Conservation (phyloP, 768 basidiomycete genomes). For the Amanita subjunquillea region DNA sequence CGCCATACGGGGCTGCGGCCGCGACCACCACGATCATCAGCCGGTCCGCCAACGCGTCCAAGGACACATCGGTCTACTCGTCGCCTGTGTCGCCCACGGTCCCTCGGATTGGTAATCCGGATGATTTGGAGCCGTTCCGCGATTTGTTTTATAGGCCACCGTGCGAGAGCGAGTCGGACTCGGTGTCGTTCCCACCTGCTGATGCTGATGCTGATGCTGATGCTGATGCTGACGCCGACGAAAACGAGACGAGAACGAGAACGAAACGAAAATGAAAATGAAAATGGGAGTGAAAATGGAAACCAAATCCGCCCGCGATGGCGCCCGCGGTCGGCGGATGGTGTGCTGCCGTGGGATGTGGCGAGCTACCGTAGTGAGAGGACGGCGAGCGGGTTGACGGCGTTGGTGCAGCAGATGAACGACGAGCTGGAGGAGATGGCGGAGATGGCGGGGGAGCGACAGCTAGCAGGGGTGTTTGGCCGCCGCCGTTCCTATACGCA, state of each 20-base stretch:
- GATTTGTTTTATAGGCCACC: slow-evolving; percentile 62
- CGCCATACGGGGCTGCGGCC: not conserved
- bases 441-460: slow-evolving; percentile 20
- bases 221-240: too few species aligned
- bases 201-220: not conserved
- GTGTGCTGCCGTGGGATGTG: slow-evolving; percentile 24
- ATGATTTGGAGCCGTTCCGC: slow-evolving; percentile 65
- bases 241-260: too few species aligned
- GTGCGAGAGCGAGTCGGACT: slow-evolving; percentile 13
- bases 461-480: slow-evolving; percentile 15
- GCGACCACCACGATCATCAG: too few species aligned
- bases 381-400: slow-evolving; percentile 36
- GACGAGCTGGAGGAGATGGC: slow-evolving; percentile 37
- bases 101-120: slow-evolving; percentile 39
- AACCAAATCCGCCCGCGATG: too few species aligned
- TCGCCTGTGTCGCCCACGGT: not conserved
- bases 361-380: slow-evolving; percentile 18
- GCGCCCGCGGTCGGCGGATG: too few species aligned
- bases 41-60: not conserved
- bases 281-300: too few species aligned
- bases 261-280: too few species aligned
- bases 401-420: slow-evolving; percentile 38
- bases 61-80: not conserved
- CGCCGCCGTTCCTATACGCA: slow-evolving; percentile 19
- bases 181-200: slow-evolving; percentile 12